These are phyloP conservation scores for Starmerella ratchasimensis DNA, from an alignment of 805 yeast species.

Conservation along the genomic window DNA sequence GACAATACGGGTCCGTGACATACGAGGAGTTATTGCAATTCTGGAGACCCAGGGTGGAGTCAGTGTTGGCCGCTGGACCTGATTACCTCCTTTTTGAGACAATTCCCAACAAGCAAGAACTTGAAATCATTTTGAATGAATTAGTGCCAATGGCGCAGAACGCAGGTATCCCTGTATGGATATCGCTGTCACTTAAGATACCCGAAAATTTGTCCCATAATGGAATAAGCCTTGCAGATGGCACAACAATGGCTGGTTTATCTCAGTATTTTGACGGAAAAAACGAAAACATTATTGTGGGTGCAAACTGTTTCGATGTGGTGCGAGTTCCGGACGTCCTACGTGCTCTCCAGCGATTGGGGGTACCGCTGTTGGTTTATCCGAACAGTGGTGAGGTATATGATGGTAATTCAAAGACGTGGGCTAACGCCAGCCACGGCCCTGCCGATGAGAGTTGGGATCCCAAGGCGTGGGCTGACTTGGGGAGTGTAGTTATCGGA, in stretches of 20 bases:
- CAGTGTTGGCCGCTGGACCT: slow-evolving; percentile 27
- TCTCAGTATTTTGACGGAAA: too few species aligned
- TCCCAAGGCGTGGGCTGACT: slow-evolving; percentile 31
- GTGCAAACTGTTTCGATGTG: slow-evolving; percentile 55
- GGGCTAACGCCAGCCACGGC: slow-evolving; percentile 24
- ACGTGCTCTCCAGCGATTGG: slow-evolving; percentile 22
- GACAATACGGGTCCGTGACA: slow-evolving; percentile 38
- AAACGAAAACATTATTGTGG: slow-evolving; percentile 31
- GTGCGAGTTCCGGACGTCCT: slow-evolving; percentile 32
- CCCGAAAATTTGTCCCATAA: slow-evolving; percentile 13
- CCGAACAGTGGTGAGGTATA: slow-evolving; percentile 68
- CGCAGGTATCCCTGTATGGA: slow-evolving; percentile 30
- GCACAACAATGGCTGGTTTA: slow-evolving; percentile 31
- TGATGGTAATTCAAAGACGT: slow-evolving; percentile 34
- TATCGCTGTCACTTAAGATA: slow-evolving; percentile 35
- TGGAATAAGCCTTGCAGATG: slow-evolving; percentile 34
- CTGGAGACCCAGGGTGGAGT: slow-evolving; percentile 36
- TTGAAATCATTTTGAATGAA: slow-evolving; percentile 36
- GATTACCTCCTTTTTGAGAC: slow-evolving; percentile 61
- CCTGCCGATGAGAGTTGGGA: slow-evolving; percentile 26
- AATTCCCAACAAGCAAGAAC: slow-evolving; percentile 48
- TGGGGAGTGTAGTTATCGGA: slow-evolving; percentile 43
- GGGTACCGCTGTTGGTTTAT: slow-evolving; percentile 39
- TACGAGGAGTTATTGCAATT: slow-evolving; percentile 34
- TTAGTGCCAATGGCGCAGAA: slow-evolving; percentile 23